phyloP scores from a whole-genome alignment of 805 yeast species.

The Tetrapisispora namnaoensis region DNA sequence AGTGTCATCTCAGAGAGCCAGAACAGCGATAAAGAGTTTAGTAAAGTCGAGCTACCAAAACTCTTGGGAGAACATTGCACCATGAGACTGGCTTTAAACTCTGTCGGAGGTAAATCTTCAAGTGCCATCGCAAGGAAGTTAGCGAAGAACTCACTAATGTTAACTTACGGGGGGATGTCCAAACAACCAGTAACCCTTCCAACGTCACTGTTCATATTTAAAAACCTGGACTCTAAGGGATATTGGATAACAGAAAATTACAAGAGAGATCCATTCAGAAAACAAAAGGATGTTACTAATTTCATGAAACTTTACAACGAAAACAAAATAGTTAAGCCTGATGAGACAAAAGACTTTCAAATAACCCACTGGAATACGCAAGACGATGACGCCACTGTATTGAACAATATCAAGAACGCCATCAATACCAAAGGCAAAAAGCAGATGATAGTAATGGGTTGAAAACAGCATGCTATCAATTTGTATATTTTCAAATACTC shows the following conservation, averaged over 20 bases:
- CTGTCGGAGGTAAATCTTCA: constrained; percentile 86
- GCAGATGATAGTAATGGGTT: constrained; percentile 23
- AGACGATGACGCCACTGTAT: constrained; percentile 30
- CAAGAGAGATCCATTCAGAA: constrained; percentile 48
- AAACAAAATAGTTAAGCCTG: constrained; percentile 46
- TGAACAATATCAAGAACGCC: constrained; percentile 36
- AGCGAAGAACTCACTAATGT: constrained; percentile 60
- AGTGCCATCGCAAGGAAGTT: constrained; percentile 78
- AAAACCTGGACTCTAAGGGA: constrained; percentile 75
- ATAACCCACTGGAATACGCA: constrained; percentile 28
- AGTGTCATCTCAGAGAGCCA: constrained; percentile 82
- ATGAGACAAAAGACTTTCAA: constrained; percentile 29
- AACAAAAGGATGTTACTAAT: constrained; percentile 43
- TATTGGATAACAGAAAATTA: constrained; percentile 83
- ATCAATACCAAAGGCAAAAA: constrained; percentile 31
- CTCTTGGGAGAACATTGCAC: constrained; percentile 35
- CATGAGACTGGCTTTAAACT: constrained; percentile 75
- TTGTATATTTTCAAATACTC: too few species aligned
- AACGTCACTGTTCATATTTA: constrained; percentile 81
- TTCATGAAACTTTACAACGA: constrained; percentile 48
- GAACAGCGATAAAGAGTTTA: constrained; percentile 58
- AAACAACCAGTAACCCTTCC: constrained; percentile 90
- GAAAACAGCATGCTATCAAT: too few species aligned
- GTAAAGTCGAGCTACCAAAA: constrained; percentile 40
- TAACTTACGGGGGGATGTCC: constrained; percentile 97